Conservation (phyloP, 169 alveolate genomes). For the Miamiensis avidus region DNA sequence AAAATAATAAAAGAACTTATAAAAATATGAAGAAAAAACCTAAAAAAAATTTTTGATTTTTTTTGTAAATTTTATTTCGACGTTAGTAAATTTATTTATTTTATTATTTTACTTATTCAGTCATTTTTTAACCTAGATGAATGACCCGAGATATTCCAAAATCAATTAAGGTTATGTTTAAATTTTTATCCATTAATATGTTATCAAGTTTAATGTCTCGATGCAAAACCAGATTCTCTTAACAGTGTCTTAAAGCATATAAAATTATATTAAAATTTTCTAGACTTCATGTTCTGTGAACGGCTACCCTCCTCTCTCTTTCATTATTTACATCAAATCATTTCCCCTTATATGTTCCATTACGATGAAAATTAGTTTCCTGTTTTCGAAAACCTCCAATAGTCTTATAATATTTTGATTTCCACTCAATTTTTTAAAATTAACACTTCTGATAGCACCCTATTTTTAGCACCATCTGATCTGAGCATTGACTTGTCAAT, state of each 20-base stretch:
- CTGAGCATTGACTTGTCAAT: constrained; percentile 66
- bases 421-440: constrained; percentile 62
- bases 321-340: constrained; percentile 70
- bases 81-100: too few relatives aligned
- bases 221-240: constrained; percentile 60
- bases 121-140: constrained; percentile 53
- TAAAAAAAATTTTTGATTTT: too few relatives aligned
- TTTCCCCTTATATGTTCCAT: constrained; percentile 83
- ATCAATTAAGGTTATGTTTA: constrained; percentile 58
- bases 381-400: constrained; percentile 78
- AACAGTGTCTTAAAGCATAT: constrained; percentile 53
- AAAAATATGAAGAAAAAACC: too few relatives aligned
- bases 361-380: constrained; percentile 67
- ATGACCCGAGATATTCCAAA: constrained; percentile 71
- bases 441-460: constrained; percentile 69
- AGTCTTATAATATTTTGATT: constrained; percentile 62
- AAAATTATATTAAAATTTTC: constrained; percentile 36
- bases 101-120: constrained; percentile 25
- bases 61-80: too few relatives aligned
- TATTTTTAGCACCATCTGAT: constrained; percentile 67
- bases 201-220: constrained; percentile 76
- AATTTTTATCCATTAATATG: constrained; percentile 54
- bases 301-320: constrained; percentile 48
- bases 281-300: constrained; percentile 45
- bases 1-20: too few relatives aligned